phyloP scores from a whole-genome alignment of 345 rosid species.

The Atalantia buxifolia region DNA sequence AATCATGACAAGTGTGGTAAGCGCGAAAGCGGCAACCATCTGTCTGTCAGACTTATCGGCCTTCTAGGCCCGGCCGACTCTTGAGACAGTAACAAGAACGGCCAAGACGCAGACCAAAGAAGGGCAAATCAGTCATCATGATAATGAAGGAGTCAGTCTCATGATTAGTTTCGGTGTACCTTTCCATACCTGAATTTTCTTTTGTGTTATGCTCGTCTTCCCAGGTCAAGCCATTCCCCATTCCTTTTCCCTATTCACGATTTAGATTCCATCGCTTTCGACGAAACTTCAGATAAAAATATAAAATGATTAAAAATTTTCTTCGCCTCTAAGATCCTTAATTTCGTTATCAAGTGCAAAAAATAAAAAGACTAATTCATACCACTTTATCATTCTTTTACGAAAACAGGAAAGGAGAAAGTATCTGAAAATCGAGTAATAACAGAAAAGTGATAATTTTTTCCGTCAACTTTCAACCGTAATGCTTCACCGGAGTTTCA shows the following conservation, averaged over 20 bases:
- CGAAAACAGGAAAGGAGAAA: background rate
- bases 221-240: background rate
- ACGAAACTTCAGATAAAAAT: conserved; percentile 16
- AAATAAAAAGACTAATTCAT: background rate
- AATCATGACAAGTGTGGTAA: no score
- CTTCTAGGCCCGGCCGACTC: background rate
- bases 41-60: background rate
- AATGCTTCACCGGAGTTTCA: conserved; percentile 80
- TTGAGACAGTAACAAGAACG: background rate
- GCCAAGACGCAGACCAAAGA: background rate
- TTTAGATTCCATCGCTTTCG: conserved; percentile 18
- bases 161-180: background rate
- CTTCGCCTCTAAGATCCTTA: conserved; percentile 19
- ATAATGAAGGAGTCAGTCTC: background rate
- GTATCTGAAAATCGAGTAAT: background rate
- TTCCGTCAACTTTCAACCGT: conserved; percentile 12
- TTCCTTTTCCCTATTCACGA: background rate
- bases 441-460: background rate
- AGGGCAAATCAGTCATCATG: background rate
- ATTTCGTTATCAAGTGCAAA: background rate
- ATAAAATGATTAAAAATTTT: background rate
- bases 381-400: background rate
- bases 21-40: no score
- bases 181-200: background rate
- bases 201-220: background rate